phyloP scores from a whole-genome alignment of 2,329 filamentous ascomycete genomes.

The Phialemonium atrogriseum region DNA sequence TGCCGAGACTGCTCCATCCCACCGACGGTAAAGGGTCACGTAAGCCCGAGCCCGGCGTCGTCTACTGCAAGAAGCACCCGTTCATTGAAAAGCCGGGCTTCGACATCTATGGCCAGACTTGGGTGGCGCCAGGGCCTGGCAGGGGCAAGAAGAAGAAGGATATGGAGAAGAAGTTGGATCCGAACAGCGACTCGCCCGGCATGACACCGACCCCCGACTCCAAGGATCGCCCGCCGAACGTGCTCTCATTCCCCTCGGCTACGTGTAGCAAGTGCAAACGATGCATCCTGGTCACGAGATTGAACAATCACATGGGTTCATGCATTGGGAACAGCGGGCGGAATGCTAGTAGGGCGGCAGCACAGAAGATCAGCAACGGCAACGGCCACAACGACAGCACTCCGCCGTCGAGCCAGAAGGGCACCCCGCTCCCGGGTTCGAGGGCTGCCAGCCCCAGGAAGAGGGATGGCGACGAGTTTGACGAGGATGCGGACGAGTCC shows the following conservation, averaged over 20 bases:
- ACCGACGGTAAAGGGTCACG: slow-evolving; percentile 60
- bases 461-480: slow-evolving; percentile 44
- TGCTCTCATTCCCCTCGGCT: slow-evolving; percentile 56
- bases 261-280: slow-evolving; percentile 62
- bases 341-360: slow-evolving; percentile 53
- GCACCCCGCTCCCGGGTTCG: slow-evolving; percentile 48
- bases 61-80: slow-evolving; percentile 73
- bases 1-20: slow-evolving; percentile 65
- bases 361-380: slow-evolving; percentile 55
- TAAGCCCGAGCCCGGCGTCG: slow-evolving; percentile 57
- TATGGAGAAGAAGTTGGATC: slow-evolving; percentile 50
- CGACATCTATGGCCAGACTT: slow-evolving; percentile 78
- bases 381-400: slow-evolving; percentile 40
- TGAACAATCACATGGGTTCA: slow-evolving; percentile 62
- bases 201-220: slow-evolving; percentile 19
- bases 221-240: slow-evolving; percentile 51
- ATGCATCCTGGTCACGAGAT: slow-evolving; percentile 54
- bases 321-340: slow-evolving; percentile 59
- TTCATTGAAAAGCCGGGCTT: slow-evolving; percentile 69
- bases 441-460: slow-evolving; percentile 48
- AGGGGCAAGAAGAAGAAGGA: slow-evolving; percentile 76
- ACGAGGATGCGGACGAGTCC: slow-evolving; percentile 45
- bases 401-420: slow-evolving; percentile 55
- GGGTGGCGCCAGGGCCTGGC: slow-evolving; percentile 61
- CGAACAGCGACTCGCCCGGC: slow-evolving; percentile 35